Evolutionary conservation across 495 filamentous ascomycete genomes (phyloP), one percentile per base, ranked within the genome.

Genomic region (Mycothermus thermophilus): DNA sequence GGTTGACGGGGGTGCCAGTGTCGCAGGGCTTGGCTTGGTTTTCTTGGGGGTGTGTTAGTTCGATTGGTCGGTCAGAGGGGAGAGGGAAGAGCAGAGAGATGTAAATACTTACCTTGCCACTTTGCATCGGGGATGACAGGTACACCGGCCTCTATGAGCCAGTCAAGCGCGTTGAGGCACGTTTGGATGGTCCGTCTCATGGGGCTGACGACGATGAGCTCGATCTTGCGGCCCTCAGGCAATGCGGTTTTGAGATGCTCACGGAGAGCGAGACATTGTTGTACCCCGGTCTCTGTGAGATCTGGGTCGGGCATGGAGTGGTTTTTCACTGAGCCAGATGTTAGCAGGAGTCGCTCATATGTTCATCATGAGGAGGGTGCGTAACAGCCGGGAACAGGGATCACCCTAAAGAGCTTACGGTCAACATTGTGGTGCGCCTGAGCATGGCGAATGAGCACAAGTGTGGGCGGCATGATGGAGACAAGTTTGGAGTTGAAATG

Each of bases 181-280:
- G 72, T 77, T 43, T 75, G 59, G 8, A 75, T 36, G 1, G 69
- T 71, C 12, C 72, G 55, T 9, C 63, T 51, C 64, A 75, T 67
- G 5, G 72, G 67, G 35, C 67, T 71, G 30, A 64, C 54, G 9
- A 77, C 45, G 26, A 75, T 66, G 6, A 67, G 58, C 8, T 66
- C 61, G 15, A 69, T 48, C 25, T 69, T 38, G 21, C 53, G 46
- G 12, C 58, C 62, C 10, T 63, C 47, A 2, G 63, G 52, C 13
- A 60, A 42, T 7, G 62, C 44, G 27, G 64, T 47, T 20, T 58
- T 40, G 27, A 47, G 44, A 23, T 59, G 51, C 14, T 59, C 47
- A 4, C 34, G 27, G n/a, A 77, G 50, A 22, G 62, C 51, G 15
- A 35, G 41, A 40, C 63, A 70, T 48, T 77, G 72, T 13, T 48